Base-by-base conservation (phyloP, 495 filamentous ascomycete species). In the Hypoxylon crocopeplum region DNA sequence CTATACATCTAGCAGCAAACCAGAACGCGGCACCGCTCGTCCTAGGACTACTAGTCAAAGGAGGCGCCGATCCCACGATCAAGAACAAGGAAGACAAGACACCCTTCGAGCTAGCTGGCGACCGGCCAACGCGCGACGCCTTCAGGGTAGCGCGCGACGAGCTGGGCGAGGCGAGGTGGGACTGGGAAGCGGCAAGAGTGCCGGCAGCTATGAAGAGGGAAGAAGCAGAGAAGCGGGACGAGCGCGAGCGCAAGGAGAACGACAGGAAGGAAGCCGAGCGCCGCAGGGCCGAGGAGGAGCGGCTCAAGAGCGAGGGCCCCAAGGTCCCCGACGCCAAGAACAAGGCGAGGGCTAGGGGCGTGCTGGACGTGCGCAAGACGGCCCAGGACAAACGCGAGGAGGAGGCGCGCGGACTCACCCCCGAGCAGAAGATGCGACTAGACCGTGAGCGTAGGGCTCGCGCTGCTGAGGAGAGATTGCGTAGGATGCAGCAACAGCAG, bases 81-180 rank as follows among this genome's bases (percentile, higher is more conserved):
- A 62, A 69, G 8, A 98, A 88, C 69, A 81, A 84, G 29, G 82
- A 84, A 36, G 89, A 86, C 15, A 88, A 86, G 65, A 88, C 91
- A 0, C 73, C 94, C 0, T 98, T 96, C 69, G 91, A 95, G 33
- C 82, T 98, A 3, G 84, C 90, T 7, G 91, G 95, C 24, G 91
- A 98, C 69, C 83, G 93, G 1, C 75, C 87, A 2, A 96, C 92
- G 0, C 84, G 94, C 1, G 93, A 98, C 65, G 90, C 92, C 3
- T 98, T 98, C 77, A 88, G 95, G 2, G 81, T 97, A 17, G 91
- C 92, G 0, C 86, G 94, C 7, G 78, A 81, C 38, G 88, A 93
- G 64, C 77, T 97, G 1, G 93, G 92, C 2, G 92, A 94, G 66
- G 61, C 64, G 0, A 71, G 68, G 4, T 97, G 89, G 89, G 81